Evolutionary conservation across 1,284 basidiomycete species (phyloP).

Genomic region (Ceratobasidium sp.): DNA sequence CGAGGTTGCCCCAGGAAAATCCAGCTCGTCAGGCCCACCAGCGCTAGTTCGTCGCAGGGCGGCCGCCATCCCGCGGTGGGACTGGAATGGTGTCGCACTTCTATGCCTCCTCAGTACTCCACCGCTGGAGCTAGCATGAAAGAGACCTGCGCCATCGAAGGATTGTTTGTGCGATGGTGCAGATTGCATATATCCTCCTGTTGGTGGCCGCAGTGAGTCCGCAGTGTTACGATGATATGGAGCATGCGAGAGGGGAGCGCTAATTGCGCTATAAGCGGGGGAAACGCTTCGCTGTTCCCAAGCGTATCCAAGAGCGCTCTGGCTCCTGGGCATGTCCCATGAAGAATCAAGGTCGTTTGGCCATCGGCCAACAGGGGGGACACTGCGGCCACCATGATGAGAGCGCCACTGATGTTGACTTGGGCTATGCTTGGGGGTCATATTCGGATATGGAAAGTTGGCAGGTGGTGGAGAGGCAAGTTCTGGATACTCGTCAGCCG

Average conservation of each 20-base stretch:
- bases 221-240: constrained; percentile 11
- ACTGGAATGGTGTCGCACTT: constrained; percentile 30
- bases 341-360: neutral
- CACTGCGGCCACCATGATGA: constrained; percentile 19
- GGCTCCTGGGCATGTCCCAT: constrained; percentile 30
- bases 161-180: constrained; percentile 33
- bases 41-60: constrained; percentile 22
- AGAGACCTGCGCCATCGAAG: constrained; percentile 17
- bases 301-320: constrained; percentile 30
- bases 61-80: constrained; percentile 9
- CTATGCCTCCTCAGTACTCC: constrained; percentile 22
- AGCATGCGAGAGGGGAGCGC: constrained; percentile 18
- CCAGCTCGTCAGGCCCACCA: constrained; percentile 18
- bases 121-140: neutral
- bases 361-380: constrained; percentile 17
- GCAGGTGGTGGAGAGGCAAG: constrained; percentile 19
- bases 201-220: constrained; percentile 4
- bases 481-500: constrained; percentile 18
- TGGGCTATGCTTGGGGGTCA: constrained; percentile 22
- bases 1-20: constrained; percentile 24
- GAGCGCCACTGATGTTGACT: constrained; percentile 17
- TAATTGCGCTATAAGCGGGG: constrained; percentile 29
- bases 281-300: constrained; percentile 36
- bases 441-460: constrained; percentile 28
- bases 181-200: constrained; percentile 25